A percentile compares a stretch with the other conserved stretches of the same genome.
Conservation (phyloP, 176 grass and related monocot genomes). For the Musa acuminata region DNA sequence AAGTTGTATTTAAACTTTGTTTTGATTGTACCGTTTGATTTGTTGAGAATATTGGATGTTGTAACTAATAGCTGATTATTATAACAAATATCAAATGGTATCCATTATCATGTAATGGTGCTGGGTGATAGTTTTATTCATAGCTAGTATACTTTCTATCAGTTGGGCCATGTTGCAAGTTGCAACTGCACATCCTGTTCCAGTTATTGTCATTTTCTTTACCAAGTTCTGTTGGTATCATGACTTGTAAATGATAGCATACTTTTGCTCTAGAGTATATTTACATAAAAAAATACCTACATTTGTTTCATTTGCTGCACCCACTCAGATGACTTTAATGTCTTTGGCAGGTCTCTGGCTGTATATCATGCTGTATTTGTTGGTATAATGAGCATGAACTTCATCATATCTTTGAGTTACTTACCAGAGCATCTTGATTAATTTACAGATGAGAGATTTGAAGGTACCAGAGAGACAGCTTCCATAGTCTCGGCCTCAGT, state of each 20-base stretch:
- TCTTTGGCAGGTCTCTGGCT: not conserved
- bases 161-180: not conserved
- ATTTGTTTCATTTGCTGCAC: no score
- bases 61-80: no score
- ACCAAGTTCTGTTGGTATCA: not conserved
- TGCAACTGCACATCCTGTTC: not conserved
- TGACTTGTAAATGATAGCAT: not conserved
- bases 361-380: not conserved
- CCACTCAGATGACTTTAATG: no score
- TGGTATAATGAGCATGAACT: not conserved
- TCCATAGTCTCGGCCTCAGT: slow-evolving; percentile 8
- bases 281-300: no score
- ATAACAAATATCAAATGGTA: no score
- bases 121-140: no score
- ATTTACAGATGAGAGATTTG: slow-evolving; percentile 48
- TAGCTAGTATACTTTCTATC: no score
- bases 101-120: no score
- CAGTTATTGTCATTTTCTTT: not conserved
- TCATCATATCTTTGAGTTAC: not conserved
- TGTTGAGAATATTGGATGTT: no score
- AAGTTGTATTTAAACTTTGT: no score
- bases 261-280: no score
- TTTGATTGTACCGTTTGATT: no score
- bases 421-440: slow-evolving; percentile 11
- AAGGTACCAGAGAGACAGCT: slow-evolving; percentile 33